These are phyloP conservation scores for Cutaneotrichosporon sp. DNA, from an alignment of 1,284 basidiomycete species.

Conservation along the genomic window DNA sequence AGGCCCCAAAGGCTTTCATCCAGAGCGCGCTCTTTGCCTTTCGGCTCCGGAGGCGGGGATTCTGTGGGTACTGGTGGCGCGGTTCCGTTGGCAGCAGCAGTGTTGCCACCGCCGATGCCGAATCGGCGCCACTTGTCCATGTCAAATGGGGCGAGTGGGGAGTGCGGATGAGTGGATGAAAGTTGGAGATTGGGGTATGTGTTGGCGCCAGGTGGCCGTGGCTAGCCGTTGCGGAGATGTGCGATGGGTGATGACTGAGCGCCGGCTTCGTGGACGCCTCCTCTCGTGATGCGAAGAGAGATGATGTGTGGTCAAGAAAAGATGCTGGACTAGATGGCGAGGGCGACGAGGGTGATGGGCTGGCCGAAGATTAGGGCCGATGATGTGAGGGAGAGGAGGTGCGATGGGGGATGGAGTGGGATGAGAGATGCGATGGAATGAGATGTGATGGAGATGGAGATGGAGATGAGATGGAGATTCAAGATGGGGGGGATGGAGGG, in stretches of 20 bases:
- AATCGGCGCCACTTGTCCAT: constrained; percentile 22
- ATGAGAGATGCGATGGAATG: not conserved
- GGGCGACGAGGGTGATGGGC: no score
- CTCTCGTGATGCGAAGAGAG: not conserved
- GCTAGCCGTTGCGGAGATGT: not conserved
- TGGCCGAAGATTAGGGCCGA: not conserved
- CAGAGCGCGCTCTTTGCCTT: constrained; percentile 27
- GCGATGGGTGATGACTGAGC: not conserved
- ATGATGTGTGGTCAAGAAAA: not conserved
- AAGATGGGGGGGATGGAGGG: not conserved
- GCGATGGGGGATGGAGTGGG: not conserved
- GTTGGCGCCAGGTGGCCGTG: not conserved
- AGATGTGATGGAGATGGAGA: not conserved
- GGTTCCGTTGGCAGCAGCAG: constrained; percentile 7
- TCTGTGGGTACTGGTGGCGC: not conserved
- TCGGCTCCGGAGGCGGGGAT: constrained; percentile 3
- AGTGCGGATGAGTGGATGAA: not conserved
- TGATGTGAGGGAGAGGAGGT: not conserved
- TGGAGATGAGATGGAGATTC: not conserved
- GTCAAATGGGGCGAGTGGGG: not conserved
- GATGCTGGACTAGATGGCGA: not conserved
- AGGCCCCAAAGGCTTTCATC: constrained; percentile 64
- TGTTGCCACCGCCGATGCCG: constrained; percentile 5
- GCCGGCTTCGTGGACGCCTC: not conserved
- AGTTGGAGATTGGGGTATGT: not conserved